These are phyloP conservation scores for Bipolaris oryzae DNA, from an alignment of 2,329 filamentous ascomycete genomes.

Conservation along the genomic window DNA sequence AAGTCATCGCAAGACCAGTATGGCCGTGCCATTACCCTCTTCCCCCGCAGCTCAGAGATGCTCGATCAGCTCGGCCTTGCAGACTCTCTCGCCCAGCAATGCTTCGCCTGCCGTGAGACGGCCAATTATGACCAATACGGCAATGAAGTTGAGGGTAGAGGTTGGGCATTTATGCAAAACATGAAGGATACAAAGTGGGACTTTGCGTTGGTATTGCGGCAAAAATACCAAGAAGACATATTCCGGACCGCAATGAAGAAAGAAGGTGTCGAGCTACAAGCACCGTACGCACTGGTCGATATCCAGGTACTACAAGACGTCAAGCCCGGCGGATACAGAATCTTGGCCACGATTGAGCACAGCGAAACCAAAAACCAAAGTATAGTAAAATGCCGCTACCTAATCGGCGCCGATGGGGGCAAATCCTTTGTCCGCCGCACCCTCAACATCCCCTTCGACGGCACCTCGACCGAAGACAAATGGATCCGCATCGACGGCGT, in stretches of 20 bases:
- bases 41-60: constrained; percentile 58
- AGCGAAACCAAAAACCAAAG: constrained; percentile 33
- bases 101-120: constrained; percentile 59
- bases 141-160: constrained; percentile 53
- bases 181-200: constrained; percentile 60
- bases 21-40: constrained; percentile 62
- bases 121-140: constrained; percentile 57
- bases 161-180: constrained; percentile 61
- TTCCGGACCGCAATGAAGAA: constrained; percentile 52
- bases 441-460: constrained; percentile 58
- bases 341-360: constrained; percentile 41
- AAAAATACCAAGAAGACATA: constrained; percentile 63
- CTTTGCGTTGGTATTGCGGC: constrained; percentile 60
- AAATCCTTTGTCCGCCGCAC: constrained; percentile 56
- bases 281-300: constrained; percentile 47
- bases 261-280: constrained; percentile 47
- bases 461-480: constrained; percentile 56
- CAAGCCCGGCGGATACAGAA: constrained; percentile 27
- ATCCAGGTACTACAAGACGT: constrained; percentile 49
- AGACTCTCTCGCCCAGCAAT: constrained; percentile 58
- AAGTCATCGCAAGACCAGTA: constrained; percentile 59
- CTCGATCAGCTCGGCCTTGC: constrained; percentile 59
- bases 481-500: constrained; percentile 62
- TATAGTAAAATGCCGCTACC: constrained; percentile 52
- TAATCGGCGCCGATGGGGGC: constrained; percentile 61